Conservation (phyloP, 768 basidiomycete species). For the Suillus brevipes region DNA sequence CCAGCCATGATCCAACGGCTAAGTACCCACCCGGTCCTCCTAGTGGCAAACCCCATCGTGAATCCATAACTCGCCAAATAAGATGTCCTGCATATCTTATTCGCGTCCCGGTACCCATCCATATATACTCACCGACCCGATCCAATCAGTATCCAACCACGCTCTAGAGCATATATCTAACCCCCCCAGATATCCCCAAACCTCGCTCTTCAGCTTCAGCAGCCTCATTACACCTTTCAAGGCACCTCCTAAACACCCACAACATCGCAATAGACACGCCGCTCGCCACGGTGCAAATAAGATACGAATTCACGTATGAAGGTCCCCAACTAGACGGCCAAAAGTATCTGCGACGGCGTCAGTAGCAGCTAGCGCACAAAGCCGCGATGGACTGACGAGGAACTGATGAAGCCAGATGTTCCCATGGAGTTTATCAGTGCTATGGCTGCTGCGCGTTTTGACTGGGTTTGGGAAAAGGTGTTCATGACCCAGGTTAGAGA, state of each 20-base stretch:
- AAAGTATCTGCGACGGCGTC: constrained; percentile 44
- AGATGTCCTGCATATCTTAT: too few species aligned
- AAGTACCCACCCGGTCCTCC: too few species aligned
- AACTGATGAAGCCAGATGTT: constrained; percentile 77
- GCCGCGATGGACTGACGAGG: constrained; percentile 54
- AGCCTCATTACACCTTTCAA: constrained; percentile 41
- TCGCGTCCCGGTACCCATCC: too few species aligned
- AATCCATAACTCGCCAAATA: too few species aligned
- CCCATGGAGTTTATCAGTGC: constrained; percentile 79
- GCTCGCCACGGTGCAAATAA: constrained; percentile 64
- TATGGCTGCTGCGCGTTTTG: constrained; percentile 80
- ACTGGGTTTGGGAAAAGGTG: constrained; percentile 69
- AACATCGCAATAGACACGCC: constrained; percentile 50
- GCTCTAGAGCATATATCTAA: constrained; percentile 45
- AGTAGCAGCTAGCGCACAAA: not conserved
- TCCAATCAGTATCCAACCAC: too few species aligned
- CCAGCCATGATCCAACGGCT: too few species aligned
- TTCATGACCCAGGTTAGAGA: constrained; percentile 55
- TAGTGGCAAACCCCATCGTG: too few species aligned
- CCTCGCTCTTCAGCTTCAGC: constrained; percentile 39
- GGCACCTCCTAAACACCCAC: constrained; percentile 44
- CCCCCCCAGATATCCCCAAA: constrained; percentile 35
- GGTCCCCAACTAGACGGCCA: constrained; percentile 73
- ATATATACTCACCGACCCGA: too few species aligned
- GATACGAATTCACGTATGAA: constrained; percentile 66